Conservation (phyloP, 2,329 filamentous ascomycete species). For the Cercospora janseana region DNA sequence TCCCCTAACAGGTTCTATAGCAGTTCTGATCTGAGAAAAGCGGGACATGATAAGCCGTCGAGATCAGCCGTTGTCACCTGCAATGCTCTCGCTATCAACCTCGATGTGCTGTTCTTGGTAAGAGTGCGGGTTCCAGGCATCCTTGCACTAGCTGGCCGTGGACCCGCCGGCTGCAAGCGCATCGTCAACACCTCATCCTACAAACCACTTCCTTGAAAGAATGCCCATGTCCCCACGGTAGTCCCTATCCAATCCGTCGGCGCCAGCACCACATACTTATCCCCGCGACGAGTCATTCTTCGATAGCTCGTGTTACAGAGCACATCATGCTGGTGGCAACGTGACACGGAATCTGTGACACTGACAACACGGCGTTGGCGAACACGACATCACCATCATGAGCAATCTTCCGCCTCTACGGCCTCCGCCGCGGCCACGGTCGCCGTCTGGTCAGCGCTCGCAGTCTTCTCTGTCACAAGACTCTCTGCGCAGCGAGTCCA, state of each 20-base stretch:
- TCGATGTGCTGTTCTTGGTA: not conserved
- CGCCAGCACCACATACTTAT: not conserved
- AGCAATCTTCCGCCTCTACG: slow-evolving; percentile 32
- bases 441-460: slow-evolving; percentile 35
- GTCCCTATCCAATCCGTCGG: not conserved
- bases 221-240: not conserved
- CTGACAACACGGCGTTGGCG: not conserved
- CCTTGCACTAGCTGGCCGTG: not conserved
- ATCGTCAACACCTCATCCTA: not conserved
- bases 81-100: not conserved
- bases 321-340: not conserved
- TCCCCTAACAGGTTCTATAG: too few species aligned
- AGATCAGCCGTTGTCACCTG: not conserved
- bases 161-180: too few species aligned
- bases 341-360: slow-evolving; percentile 7
- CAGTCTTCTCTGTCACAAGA: slow-evolving; percentile 37
- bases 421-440: slow-evolving; percentile 35
- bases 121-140: not conserved
- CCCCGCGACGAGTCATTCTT: not conserved
- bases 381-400: slow-evolving; percentile 24
- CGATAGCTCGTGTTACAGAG: not conserved
- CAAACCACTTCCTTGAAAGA: not conserved
- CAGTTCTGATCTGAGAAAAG: too few species aligned
- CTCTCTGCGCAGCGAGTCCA: slow-evolving; percentile 37
- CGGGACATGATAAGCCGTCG: too few species aligned